These are phyloP conservation scores for Papilionanthe hybrid DNA, from an alignment of 116 monocot species.

Conservation along the genomic window DNA sequence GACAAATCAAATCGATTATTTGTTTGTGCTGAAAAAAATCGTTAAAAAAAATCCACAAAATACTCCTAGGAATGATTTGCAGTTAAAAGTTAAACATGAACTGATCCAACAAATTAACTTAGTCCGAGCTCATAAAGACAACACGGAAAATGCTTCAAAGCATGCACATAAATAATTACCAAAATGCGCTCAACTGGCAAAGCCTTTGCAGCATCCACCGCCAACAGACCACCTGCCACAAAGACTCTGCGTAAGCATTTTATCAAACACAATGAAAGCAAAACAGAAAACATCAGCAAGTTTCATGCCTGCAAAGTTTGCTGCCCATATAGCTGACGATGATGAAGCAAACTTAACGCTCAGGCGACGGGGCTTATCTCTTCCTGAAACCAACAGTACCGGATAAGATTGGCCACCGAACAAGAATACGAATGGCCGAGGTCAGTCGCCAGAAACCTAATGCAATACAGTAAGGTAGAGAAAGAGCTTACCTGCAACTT, in stretches of 20 bases:
- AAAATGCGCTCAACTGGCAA: not conserved
- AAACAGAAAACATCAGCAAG: not conserved
- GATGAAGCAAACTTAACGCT: not conserved
- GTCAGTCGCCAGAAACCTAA: not conserved
- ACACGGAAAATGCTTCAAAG: not conserved
- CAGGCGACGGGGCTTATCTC: not conserved
- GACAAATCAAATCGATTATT: not conserved
- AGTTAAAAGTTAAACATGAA: not conserved
- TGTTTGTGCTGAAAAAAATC: not conserved
- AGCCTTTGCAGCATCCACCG: slow-evolving; percentile 5
- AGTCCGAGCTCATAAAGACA: no score
- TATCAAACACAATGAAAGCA: slow-evolving; percentile 5
- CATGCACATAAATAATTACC: not conserved
- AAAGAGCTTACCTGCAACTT: not conserved
- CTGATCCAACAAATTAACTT: not conserved
- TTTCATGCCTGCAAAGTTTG: not conserved
- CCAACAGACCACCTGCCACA: not conserved
- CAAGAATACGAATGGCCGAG: not conserved
- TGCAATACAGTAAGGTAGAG: not conserved
- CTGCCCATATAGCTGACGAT: not conserved
- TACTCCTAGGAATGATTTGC: not conserved
- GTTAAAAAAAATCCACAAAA: not conserved
- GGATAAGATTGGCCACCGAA: not conserved
- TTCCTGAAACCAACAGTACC: not conserved
- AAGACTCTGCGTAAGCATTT: not conserved